A percentile compares a stretch with the other conserved stretches of the same genome.
phyloP scores from a whole-genome alignment of 2,329 filamentous ascomycete genomes.

The Penicillium sp. region DNA sequence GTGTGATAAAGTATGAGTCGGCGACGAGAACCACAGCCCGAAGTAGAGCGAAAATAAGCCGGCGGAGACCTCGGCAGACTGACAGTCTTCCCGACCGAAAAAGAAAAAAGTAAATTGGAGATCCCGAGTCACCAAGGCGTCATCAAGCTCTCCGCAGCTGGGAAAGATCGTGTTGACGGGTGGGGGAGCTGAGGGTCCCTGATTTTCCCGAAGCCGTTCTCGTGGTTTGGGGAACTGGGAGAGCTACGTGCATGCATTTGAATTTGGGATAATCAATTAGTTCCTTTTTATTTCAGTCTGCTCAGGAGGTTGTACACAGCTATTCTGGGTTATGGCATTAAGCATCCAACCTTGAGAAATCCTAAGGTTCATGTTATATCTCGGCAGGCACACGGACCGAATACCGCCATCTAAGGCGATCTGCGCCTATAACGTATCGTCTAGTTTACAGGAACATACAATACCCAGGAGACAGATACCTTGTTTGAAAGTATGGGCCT shows the following conservation, averaged over 20 bases:
- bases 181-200: constrained; percentile 20
- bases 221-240: constrained; percentile 14
- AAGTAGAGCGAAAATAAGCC: constrained; percentile 23
- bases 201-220: constrained; percentile 32
- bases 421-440: background rate
- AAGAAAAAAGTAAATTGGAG: constrained; percentile 1
- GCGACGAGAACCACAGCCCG: background rate
- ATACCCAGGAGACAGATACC: background rate
- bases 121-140: constrained; percentile 15
- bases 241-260: background rate
- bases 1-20: background rate
- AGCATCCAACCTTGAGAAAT: background rate
- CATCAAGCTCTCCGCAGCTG: constrained; percentile 8
- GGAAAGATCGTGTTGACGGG: constrained; percentile 6
- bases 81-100: constrained; percentile 15
- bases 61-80: constrained; percentile 16
- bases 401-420: background rate
- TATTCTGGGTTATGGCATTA: background rate
- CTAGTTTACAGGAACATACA: background rate
- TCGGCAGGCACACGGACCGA: background rate
- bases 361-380: background rate
- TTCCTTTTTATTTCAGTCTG: background rate
- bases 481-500: background rate
- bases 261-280: background rate
- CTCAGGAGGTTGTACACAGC: background rate